These are phyloP conservation scores for Fusarium anguioides DNA, from an alignment of 2,329 filamentous ascomycete species.

Conservation along the genomic window DNA sequence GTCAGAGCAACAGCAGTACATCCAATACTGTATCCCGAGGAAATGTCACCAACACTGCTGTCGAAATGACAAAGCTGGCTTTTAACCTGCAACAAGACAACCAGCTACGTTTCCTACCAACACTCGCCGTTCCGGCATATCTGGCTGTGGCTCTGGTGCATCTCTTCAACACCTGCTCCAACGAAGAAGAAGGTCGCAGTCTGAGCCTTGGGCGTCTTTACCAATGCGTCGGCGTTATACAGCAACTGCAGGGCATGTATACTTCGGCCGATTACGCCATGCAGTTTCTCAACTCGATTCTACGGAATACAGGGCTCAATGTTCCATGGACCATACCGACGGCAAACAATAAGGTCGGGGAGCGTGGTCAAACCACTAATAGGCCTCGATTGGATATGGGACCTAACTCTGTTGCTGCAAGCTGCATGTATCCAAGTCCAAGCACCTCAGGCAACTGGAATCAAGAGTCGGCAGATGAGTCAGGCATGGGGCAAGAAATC, in stretches of 20 bases:
- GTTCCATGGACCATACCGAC: no score
- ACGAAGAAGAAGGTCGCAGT: background rate
- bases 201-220: background rate
- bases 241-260: background rate
- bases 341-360: no score
- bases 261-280: background rate
- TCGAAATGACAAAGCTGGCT: background rate
- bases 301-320: no score
- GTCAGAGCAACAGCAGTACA: no score
- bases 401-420: no score
- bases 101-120: background rate
- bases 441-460: no score
- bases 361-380: no score
- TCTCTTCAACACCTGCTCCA: background rate
- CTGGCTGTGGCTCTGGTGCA: background rate
- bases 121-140: background rate
- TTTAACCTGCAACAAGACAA: background rate
- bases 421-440: no score
- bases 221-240: background rate
- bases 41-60: background rate
- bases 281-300: background rate
- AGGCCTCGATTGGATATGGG: no score
- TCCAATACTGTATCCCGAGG: background rate
- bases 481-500: no score
- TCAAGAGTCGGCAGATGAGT: no score